These are phyloP conservation scores for Leptographium procerum DNA, from an alignment of 2,329 filamentous ascomycete genomes.

Conservation along the genomic window DNA sequence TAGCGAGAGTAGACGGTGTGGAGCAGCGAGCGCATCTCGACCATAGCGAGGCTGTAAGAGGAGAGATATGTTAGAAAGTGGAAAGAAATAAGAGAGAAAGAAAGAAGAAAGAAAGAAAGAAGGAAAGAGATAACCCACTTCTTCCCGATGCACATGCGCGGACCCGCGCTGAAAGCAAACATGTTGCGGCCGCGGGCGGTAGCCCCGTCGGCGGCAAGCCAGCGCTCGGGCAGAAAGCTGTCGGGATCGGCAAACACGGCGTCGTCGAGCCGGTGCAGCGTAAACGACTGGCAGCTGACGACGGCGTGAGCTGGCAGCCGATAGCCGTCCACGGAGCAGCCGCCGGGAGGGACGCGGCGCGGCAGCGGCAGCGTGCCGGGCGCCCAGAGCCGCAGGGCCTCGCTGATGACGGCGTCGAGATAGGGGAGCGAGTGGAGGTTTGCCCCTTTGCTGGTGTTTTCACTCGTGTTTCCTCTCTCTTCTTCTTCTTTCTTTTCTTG, in stretches of 20 bases:
- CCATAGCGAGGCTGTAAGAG: constrained; percentile 3
- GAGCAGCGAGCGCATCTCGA: constrained; percentile 2
- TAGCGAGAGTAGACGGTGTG: not conserved
- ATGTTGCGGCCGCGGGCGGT: not conserved
- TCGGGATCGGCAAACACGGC: constrained; percentile 20
- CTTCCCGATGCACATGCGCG: constrained; percentile 4
- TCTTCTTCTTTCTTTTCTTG: no score
- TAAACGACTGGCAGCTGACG: constrained; percentile 19
- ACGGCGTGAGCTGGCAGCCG: constrained; percentile 19
- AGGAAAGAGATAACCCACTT: no score
- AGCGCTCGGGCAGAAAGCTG: constrained; percentile 24
- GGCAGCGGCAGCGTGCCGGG: constrained; percentile 15
- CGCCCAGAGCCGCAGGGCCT: constrained; percentile 19
- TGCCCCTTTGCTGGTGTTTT: not conserved
- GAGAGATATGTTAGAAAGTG: not conserved
- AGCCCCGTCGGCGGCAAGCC: constrained; percentile 13
- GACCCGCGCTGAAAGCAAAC: constrained; percentile 4
- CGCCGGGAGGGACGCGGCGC: constrained; percentile 7
- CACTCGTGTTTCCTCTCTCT: no score
- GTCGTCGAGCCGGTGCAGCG: constrained; percentile 19
- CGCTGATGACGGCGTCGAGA: constrained; percentile 20
- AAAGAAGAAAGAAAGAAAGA: not conserved
- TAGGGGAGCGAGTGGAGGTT: constrained; percentile 15
- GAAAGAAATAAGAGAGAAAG: not conserved
- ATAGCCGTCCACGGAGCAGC: constrained; percentile 14